phyloP scores from a whole-genome alignment of 2,329 filamentous ascomycete species.

The Pseudogymnoascus pannorum region DNA sequence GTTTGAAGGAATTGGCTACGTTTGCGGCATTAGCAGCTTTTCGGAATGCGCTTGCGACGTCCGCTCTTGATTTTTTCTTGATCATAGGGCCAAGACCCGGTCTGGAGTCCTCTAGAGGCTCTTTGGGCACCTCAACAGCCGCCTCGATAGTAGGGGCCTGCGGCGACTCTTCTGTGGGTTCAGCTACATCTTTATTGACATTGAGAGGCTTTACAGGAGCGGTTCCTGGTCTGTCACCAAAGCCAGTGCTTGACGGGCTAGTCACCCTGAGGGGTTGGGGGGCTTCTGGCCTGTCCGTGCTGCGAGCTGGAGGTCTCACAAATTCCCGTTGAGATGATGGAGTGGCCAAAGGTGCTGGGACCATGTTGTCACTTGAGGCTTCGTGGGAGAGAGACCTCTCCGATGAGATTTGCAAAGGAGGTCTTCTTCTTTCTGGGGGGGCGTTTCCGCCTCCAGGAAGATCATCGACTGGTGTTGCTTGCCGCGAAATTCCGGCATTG shows the following conservation, averaged over 20 bases:
- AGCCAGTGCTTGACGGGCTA: constrained; percentile 2
- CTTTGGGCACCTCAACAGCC: neutral
- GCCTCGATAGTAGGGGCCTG: neutral
- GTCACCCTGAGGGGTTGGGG: neutral
- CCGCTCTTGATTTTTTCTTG: constrained; percentile 63
- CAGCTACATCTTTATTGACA: neutral
- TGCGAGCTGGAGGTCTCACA: constrained; percentile 27
- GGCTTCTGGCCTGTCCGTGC: constrained; percentile 23
- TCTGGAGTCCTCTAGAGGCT: neutral
- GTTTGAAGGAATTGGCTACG: constrained; percentile 63
- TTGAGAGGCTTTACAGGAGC: neutral
- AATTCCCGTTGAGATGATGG: constrained; percentile 30
- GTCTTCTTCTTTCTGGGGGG: constrained; percentile 28
- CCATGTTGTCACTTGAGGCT: constrained; percentile 23
- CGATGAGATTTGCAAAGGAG: constrained; percentile 27
- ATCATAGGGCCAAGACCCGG: constrained; percentile 66
- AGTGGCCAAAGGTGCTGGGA: constrained; percentile 31
- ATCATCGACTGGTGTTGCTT: constrained; percentile 22
- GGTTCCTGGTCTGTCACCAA: neutral
- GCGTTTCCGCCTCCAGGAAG: constrained; percentile 23
- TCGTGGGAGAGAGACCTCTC: constrained; percentile 25
- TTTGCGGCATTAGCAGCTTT: constrained; percentile 69
- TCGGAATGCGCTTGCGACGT: constrained; percentile 69
- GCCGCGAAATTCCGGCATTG: constrained; percentile 12
- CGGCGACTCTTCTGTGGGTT: neutral